A percentile compares a stretch with the other conserved stretches of the same genome.
Evolutionary conservation across 2,329 filamentous ascomycete genomes (phyloP).

Genomic region (Penicillium capsulatum): DNA sequence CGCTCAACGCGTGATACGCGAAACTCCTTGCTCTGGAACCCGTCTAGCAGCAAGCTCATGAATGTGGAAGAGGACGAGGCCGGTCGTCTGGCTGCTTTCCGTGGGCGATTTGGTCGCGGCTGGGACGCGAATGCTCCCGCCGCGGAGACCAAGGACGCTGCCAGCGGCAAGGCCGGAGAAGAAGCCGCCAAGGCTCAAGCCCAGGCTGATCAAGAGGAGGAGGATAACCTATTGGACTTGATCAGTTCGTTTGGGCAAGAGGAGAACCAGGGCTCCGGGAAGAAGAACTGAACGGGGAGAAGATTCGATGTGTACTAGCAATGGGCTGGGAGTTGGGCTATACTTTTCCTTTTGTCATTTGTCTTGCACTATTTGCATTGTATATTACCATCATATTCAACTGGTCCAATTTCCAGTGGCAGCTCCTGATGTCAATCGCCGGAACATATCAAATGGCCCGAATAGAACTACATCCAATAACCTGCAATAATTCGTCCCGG

Average conservation of each 20-base stretch:
- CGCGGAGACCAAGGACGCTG: constrained; percentile 27
- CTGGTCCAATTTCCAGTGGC: too few species aligned
- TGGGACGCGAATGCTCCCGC: constrained; percentile 61
- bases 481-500: too few species aligned
- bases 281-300: constrained; percentile 33
- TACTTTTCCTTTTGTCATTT: too few species aligned
- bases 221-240: constrained; percentile 56
- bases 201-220: constrained; percentile 44
- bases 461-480: too few species aligned
- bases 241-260: constrained; percentile 50
- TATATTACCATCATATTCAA: too few species aligned
- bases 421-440: too few species aligned
- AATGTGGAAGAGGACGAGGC: constrained; percentile 96
- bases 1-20: constrained; percentile 73
- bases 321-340: constrained; percentile 19
- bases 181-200: constrained; percentile 47
- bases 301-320: constrained; percentile 1
- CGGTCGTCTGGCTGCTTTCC: constrained; percentile 79
- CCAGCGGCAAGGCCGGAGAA: constrained; percentile 28
- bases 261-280: constrained; percentile 32
- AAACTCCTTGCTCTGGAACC: constrained; percentile 90
- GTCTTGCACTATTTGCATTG: too few species aligned
- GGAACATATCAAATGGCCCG: too few species aligned
- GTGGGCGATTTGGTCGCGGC: constrained; percentile 73
- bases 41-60: constrained; percentile 69